Evolutionary conservation across 2,329 filamentous ascomycete genomes (phyloP).

Genomic region (Geosmithia putterillii): DNA sequence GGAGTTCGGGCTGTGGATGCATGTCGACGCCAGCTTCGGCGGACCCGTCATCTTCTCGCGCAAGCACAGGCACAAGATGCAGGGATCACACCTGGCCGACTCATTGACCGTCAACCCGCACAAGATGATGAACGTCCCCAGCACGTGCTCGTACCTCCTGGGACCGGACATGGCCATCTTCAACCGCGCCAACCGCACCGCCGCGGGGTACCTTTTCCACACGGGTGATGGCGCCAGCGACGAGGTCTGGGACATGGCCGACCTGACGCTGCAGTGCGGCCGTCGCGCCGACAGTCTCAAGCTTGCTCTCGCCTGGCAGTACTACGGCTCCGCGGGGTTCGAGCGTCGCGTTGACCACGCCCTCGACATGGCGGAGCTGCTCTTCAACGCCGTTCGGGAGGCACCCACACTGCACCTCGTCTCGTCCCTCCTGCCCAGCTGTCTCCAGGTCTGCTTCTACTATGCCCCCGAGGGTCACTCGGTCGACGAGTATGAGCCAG

Average conservation of each 20-base stretch:
- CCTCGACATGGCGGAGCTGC: conserved; percentile 56
- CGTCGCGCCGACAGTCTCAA: conserved; percentile 78
- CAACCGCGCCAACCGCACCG: conserved; percentile 72
- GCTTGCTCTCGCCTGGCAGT: conserved; percentile 78
- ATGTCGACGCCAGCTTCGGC: conserved; percentile 89
- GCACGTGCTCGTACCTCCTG: conserved; percentile 85
- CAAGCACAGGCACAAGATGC: conserved; percentile 50
- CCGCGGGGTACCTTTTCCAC: conserved; percentile 79
- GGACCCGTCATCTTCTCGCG: conserved; percentile 68
- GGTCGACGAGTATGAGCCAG: conserved; percentile 19
- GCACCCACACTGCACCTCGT: conserved; percentile 57
- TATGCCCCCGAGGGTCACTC: conserved; percentile 48
- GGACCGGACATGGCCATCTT: conserved; percentile 65
- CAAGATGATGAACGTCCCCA: conserved; percentile 89
- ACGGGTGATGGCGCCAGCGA: conserved; percentile 24
- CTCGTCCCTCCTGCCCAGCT: conserved; percentile 66
- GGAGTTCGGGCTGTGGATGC: conserved; percentile 70
- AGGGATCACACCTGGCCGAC: conserved; percentile 62
- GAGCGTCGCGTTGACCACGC: conserved; percentile 56
- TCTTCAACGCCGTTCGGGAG: conserved; percentile 47
- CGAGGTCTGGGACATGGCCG: conserved; percentile 79
- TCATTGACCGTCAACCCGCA: conserved; percentile 85
- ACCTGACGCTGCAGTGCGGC: conserved; percentile 88
- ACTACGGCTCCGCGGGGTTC: conserved; percentile 72
- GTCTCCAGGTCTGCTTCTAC: conserved; percentile 93